Conservation (phyloP, 441 rosid genomes). For the Rhodomyrtus psidioides region DNA sequence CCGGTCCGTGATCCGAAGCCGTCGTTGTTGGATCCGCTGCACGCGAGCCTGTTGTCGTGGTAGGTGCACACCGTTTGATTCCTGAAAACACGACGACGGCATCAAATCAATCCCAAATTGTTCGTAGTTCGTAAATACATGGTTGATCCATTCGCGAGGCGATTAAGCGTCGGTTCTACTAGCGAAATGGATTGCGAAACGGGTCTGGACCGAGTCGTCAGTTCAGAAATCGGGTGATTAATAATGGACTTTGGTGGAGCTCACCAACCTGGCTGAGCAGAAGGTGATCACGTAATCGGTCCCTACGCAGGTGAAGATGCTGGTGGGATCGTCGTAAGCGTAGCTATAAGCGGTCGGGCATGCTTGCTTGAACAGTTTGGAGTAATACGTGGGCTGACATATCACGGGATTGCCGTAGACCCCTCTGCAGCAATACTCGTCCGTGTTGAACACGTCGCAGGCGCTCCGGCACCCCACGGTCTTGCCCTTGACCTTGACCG, state of each 20-base stretch:
- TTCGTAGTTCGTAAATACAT: neutral
- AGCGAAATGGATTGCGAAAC: neutral
- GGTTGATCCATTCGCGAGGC: neutral
- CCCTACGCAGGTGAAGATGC: slow-evolving; percentile 69
- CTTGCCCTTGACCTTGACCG: slow-evolving; percentile 56
- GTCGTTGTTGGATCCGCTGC: slow-evolving; percentile 39
- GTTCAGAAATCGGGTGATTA: no score
- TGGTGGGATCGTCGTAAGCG: slow-evolving; percentile 91
- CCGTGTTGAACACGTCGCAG: slow-evolving; percentile 84
- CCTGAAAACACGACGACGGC: slow-evolving; percentile 22
- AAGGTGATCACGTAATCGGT: slow-evolving; percentile 70
- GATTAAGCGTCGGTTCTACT: neutral
- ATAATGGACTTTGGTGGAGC: neutral
- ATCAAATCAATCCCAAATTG: neutral
- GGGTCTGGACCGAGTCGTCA: neutral
- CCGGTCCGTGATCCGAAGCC: slow-evolving; percentile 23
- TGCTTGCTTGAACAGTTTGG: slow-evolving; percentile 70
- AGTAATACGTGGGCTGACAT: slow-evolving; percentile 74
- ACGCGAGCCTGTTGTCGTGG: slow-evolving; percentile 49
- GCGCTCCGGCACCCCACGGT: slow-evolving; percentile 76
- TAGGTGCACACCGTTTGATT: slow-evolving; percentile 63
- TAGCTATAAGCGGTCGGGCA: slow-evolving; percentile 92
- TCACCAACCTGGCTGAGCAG: slow-evolving; percentile 49
- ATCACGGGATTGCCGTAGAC: slow-evolving; percentile 44
- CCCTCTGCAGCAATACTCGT: slow-evolving; percentile 88